Percentiles rank a stretch among this genome's conserved stretches.
These are phyloP conservation scores for Stereum hirsutum DNA, from an alignment of 1,284 basidiomycete species.

Conservation along the genomic window DNA sequence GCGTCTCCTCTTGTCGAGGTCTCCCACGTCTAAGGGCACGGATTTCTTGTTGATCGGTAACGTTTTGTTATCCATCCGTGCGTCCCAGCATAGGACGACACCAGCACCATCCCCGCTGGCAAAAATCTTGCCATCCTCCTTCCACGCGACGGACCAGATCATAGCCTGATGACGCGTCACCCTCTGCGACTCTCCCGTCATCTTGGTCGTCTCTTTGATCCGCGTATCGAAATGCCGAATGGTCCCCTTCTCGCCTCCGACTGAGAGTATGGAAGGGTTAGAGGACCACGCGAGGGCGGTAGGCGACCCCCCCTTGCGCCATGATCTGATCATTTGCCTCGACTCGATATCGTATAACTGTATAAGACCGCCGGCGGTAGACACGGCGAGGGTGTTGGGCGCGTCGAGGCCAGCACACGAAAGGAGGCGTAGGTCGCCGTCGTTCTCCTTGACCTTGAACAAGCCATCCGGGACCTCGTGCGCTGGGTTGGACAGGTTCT, in stretches of 20 bases:
- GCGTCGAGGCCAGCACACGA: conserved; percentile 29
- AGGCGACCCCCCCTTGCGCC: conserved; percentile 34
- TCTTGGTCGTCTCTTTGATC: conserved; percentile 30
- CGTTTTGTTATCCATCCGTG: conserved; percentile 30
- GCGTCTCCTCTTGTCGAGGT: conserved; percentile 40
- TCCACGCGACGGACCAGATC: conserved; percentile 40
- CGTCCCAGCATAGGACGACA: conserved; percentile 43
- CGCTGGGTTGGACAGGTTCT: conserved; percentile 32
- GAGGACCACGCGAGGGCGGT: conserved; percentile 40
- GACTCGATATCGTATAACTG: conserved; percentile 43
- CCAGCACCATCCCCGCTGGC: conserved; percentile 47
- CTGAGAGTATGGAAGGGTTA: conserved; percentile 34
- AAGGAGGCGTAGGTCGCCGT: conserved; percentile 34
- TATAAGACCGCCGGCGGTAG: conserved; percentile 36
- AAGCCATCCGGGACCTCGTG: conserved; percentile 38
- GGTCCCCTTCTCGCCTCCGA: conserved; percentile 38
- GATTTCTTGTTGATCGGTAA: too few species aligned
- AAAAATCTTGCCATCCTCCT: conserved; percentile 34
- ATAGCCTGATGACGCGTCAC: conserved; percentile 39
- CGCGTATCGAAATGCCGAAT: conserved; percentile 47
- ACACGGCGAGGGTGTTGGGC: conserved; percentile 33
- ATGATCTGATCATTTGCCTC: conserved; percentile 34
- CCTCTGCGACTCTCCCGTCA: conserved; percentile 42
- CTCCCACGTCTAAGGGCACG: conserved; percentile 45
- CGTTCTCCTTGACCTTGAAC: conserved; percentile 36